Evolutionary conservation across 2,329 filamentous ascomycete genomes (phyloP).

Genomic region (Verticillium klebahnii): DNA sequence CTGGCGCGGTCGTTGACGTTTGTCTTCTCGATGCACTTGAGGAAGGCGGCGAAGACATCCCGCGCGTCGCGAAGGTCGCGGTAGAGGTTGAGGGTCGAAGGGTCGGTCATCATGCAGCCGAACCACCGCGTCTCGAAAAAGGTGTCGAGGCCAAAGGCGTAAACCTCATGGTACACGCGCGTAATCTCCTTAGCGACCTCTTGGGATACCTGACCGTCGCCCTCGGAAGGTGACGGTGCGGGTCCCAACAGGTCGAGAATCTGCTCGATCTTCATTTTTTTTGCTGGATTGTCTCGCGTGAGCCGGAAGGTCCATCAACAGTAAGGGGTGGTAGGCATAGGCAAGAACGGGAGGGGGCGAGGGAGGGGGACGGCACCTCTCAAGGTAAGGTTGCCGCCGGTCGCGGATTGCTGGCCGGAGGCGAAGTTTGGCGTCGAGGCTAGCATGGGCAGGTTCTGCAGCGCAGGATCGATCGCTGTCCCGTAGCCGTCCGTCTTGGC

Average conservation of each 20-base stretch:
- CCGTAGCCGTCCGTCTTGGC: slow-evolving; percentile 37
- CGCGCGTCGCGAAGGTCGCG: slow-evolving; percentile 39
- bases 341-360: slow-evolving; percentile 23
- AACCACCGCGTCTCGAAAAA: slow-evolving; percentile 87
- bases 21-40: slow-evolving; percentile 48
- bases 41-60: slow-evolving; percentile 62
- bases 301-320: slow-evolving; percentile 30
- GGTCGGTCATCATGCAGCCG: slow-evolving; percentile 8
- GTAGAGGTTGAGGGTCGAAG: neutral
- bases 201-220: slow-evolving; percentile 46
- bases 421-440: slow-evolving; percentile 21
- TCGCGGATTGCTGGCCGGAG: slow-evolving; percentile 23
- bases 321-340: slow-evolving; percentile 25
- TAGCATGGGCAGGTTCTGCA: slow-evolving; percentile 39
- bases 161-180: slow-evolving; percentile 69
- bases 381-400: slow-evolving; percentile 32
- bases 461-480: slow-evolving; percentile 53
- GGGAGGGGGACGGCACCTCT: slow-evolving; percentile 44
- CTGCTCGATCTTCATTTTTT: slow-evolving; percentile 68
- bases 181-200: slow-evolving; percentile 61
- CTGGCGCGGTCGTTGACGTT: slow-evolving; percentile 44
- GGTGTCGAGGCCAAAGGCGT: slow-evolving; percentile 67
- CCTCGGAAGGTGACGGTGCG: slow-evolving; percentile 38
- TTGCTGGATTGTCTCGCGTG: slow-evolving; percentile 43
- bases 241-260: slow-evolving; percentile 61